Evolutionary conservation across 352 stramenopile species (phyloP).

Genomic region (Plasmopara viticola): DNA sequence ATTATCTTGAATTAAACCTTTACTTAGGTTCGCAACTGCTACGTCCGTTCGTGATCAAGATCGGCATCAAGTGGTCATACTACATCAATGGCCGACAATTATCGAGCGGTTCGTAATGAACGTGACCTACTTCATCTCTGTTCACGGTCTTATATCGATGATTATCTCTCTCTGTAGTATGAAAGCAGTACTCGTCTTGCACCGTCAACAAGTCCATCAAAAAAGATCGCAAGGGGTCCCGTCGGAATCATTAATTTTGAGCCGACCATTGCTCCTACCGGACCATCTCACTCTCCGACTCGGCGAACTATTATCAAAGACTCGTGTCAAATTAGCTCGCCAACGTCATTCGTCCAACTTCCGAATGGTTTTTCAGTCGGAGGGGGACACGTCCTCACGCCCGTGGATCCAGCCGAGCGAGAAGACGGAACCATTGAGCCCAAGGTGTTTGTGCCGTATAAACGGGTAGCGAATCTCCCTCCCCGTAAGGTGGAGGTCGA

Average conservation of each 20-base stretch:
- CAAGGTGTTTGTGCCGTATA: slow-evolving; percentile 68
- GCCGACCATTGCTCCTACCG: slow-evolving; percentile 23
- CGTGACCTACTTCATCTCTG: neutral
- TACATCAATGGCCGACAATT: slow-evolving; percentile 2
- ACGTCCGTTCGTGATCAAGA: slow-evolving; percentile 17
- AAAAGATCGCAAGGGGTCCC: slow-evolving; percentile 26
- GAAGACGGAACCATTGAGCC: slow-evolving; percentile 58
- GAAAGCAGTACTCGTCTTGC: slow-evolving; percentile 27
- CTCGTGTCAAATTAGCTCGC: slow-evolving; percentile 35
- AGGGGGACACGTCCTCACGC: slow-evolving; percentile 32
- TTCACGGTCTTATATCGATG: slow-evolving; percentile 3
- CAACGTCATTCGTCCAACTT: slow-evolving; percentile 33
- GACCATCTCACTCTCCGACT: slow-evolving; percentile 23
- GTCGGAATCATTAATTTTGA: slow-evolving; percentile 59
- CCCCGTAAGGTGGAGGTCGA: slow-evolving; percentile 68
- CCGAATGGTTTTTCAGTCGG: slow-evolving; percentile 40
- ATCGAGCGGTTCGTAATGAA: slow-evolving; percentile 9
- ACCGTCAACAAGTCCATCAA: slow-evolving; percentile 53
- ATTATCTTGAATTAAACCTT: slow-evolving; percentile 9
- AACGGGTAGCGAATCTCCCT: slow-evolving; percentile 42
- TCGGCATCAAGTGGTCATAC: neutral
- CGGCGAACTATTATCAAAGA: slow-evolving; percentile 27
- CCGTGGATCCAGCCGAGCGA: slow-evolving; percentile 34
- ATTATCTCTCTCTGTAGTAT: slow-evolving; percentile 9
- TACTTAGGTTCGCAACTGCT: slow-evolving; percentile 11